phyloP scores from a whole-genome alignment of 192 early-diverging fungal species.

The Coemansia sp. region DNA sequence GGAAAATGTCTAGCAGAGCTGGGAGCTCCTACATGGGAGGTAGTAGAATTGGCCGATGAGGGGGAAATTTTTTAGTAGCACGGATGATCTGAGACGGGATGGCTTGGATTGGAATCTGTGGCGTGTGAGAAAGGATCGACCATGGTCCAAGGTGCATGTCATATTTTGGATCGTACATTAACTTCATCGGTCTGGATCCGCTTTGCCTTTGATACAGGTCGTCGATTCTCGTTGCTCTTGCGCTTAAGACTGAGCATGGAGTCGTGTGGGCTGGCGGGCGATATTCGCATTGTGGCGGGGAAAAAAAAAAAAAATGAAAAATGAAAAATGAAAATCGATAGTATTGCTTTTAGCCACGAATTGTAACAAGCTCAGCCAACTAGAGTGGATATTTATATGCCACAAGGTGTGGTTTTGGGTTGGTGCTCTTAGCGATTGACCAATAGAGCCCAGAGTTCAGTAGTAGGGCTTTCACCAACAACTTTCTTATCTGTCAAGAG shows the following conservation, averaged over 20 bases:
- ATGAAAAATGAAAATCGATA: neutral
- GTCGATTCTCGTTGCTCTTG: neutral
- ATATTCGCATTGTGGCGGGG: slow-evolving; percentile 6
- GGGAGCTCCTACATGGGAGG: slow-evolving; percentile 24
- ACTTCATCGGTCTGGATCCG: neutral
- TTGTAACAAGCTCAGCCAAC: neutral
- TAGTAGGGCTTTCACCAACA: neutral
- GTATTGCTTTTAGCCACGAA: neutral
- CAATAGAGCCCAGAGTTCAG: neutral
- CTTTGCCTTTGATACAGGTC: neutral
- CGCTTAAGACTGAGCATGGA: neutral
- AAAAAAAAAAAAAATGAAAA: too few species aligned
- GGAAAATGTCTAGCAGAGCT: slow-evolving; percentile 43
- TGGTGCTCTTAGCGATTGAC: neutral
- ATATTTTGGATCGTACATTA: slow-evolving; percentile 3
- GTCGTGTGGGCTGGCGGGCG: neutral
- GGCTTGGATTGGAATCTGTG: neutral
- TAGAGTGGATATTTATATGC: neutral
- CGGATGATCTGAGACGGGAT: neutral
- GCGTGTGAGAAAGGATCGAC: neutral
- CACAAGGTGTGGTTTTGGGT: neutral
- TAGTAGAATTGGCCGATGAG: neutral
- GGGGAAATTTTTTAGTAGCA: neutral
- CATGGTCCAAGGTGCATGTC: neutral
- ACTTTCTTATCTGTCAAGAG: neutral